Conservation (phyloP, 805 yeast genomes). For the Scheffersomyces coipomensis region DNA sequence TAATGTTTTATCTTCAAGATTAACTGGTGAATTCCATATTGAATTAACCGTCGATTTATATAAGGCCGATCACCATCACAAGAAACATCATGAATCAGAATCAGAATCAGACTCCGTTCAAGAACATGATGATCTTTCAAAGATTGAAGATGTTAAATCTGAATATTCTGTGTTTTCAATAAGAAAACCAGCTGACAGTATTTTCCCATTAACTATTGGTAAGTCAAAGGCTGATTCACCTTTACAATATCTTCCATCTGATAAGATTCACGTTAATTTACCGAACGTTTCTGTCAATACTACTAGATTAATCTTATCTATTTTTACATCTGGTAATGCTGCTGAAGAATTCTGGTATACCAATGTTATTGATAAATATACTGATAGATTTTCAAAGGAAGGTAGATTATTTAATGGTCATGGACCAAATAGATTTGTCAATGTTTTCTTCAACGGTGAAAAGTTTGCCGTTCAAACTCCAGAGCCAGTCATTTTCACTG, state of each 20-base stretch:
- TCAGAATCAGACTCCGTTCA: conserved; percentile 4
- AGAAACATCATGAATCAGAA: conserved; percentile 2
- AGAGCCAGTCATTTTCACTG: conserved; percentile 73
- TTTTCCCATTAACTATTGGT: conserved; percentile 34
- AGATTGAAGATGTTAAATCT: not conserved
- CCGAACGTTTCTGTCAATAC: conserved; percentile 54
- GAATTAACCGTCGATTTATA: conserved; percentile 53
- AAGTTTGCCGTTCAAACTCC: conserved; percentile 66
- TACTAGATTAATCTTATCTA: conserved; percentile 54
- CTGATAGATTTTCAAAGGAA: conserved; percentile 33
- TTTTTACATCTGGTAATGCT: conserved; percentile 72
- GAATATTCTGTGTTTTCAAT: conserved; percentile 21
- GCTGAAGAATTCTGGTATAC: conserved; percentile 85
- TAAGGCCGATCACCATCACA: conserved; percentile 10
- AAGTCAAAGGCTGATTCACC: conserved; percentile 34
- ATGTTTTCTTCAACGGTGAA: conserved; percentile 57
- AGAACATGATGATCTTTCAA: not conserved
- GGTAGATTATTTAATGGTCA: conserved; percentile 51
- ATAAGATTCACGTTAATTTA: conserved; percentile 33
- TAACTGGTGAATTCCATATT: conserved; percentile 62
- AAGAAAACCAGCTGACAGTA: conserved; percentile 35
- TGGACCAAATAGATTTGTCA: conserved; percentile 71
- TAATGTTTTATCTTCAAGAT: conserved; percentile 52
- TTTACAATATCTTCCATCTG: conserved; percentile 43
- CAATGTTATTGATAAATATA: conserved; percentile 51